phyloP scores from a whole-genome alignment of 2,329 filamentous ascomycete species.

The Stemphylium beticola region DNA sequence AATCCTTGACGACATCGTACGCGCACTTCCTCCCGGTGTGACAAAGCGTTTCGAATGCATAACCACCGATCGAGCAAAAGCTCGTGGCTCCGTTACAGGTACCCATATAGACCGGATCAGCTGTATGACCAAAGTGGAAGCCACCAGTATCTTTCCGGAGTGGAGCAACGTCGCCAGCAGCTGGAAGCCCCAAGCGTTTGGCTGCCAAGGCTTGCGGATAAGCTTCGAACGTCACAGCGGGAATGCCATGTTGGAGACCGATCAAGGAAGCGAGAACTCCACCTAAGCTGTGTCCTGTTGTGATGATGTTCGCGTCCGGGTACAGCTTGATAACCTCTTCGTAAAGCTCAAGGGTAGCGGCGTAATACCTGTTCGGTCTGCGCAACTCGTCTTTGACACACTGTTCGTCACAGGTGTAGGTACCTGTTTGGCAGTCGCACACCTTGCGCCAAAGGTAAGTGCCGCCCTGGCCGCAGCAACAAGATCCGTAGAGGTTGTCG shows the following conservation, averaged over 20 bases:
- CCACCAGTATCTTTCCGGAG: slow-evolving; percentile 42
- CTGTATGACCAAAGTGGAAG: slow-evolving; percentile 47
- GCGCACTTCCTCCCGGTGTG: slow-evolving; percentile 45
- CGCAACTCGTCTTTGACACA: slow-evolving; percentile 41
- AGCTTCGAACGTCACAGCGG: slow-evolving; percentile 43
- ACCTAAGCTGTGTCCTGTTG: slow-evolving; percentile 44
- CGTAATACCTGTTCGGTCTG: slow-evolving; percentile 43
- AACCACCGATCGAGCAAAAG: slow-evolving; percentile 46
- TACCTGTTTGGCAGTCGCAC: slow-evolving; percentile 45
- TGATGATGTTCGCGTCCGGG: slow-evolving; percentile 43
- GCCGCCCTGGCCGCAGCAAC: slow-evolving; percentile 46
- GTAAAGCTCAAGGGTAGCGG: slow-evolving; percentile 41
- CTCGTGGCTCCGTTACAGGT: slow-evolving; percentile 45
- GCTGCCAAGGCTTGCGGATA: slow-evolving; percentile 47
- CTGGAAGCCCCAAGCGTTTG: slow-evolving; percentile 39
- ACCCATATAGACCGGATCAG: slow-evolving; percentile 47
- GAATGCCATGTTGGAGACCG: slow-evolving; percentile 41
- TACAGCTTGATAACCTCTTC: slow-evolving; percentile 43
- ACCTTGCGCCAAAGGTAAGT: slow-evolving; percentile 45
- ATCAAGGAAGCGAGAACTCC: slow-evolving; percentile 46
- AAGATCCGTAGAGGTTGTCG: slow-evolving; percentile 46
- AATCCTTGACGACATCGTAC: slow-evolving; percentile 48
- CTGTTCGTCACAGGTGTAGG: slow-evolving; percentile 44
- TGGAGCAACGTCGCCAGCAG: slow-evolving; percentile 37
- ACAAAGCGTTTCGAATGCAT: slow-evolving; percentile 45